These are phyloP conservation scores for Penicillium mononematosum DNA, from an alignment of 495 filamentous ascomycete genomes.

Conservation along the genomic window DNA sequence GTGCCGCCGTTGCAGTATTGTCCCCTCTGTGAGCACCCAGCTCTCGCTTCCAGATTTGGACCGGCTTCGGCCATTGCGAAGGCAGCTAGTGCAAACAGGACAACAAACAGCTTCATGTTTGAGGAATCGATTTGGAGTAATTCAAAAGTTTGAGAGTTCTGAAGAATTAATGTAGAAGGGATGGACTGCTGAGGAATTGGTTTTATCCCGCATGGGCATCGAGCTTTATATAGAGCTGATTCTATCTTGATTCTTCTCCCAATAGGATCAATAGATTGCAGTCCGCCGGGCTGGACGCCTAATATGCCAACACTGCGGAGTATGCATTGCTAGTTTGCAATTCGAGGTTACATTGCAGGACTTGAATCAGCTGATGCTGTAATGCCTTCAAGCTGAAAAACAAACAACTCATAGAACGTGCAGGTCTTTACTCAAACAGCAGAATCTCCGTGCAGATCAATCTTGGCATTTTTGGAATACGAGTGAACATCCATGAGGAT, in stretches of 20 bases:
- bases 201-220: neutral
- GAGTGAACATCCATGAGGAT: neutral
- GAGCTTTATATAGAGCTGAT: neutral
- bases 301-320: too few species aligned
- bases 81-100: constrained; percentile 3
- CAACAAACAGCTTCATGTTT: constrained; percentile 7
- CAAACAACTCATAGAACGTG: neutral
- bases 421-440: constrained; percentile 1
- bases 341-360: neutral
- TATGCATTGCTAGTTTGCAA: neutral
- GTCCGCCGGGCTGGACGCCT: neutral
- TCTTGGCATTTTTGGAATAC: neutral
- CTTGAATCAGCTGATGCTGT: neutral
- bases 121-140: too few species aligned
- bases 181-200: neutral
- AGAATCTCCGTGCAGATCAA: neutral
- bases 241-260: neutral
- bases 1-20: constrained; percentile 9
- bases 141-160: neutral
- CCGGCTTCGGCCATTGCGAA: constrained; percentile 6
- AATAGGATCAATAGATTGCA: too few species aligned
- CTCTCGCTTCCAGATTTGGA: constrained; percentile 8
- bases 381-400: neutral
- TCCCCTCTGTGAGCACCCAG: constrained; percentile 10
- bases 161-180: neutral